Percentiles rank a stretch among this genome's conserved stretches.
These are phyloP conservation scores for Parasarocladium wereldwijsianum DNA, from an alignment of 2,329 filamentous ascomycete genomes.

Conservation along the genomic window DNA sequence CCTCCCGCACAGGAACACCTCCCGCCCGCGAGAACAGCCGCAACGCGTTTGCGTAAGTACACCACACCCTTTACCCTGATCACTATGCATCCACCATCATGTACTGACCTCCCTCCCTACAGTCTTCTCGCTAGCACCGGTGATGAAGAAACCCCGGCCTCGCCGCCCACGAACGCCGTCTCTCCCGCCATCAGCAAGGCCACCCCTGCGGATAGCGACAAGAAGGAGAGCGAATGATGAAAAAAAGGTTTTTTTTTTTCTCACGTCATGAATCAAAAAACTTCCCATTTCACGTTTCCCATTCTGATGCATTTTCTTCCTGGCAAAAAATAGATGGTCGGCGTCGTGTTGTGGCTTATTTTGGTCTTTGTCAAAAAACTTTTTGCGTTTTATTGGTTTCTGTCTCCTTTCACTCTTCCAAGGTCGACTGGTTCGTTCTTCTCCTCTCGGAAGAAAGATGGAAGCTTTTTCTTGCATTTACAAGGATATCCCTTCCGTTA, in stretches of 20 bases:
- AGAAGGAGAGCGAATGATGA: slow-evolving; percentile 33
- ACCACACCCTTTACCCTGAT: neutral
- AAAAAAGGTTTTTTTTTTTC: no score
- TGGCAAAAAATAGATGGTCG: slow-evolving; percentile 32
- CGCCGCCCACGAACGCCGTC: slow-evolving; percentile 53
- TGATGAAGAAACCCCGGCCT: slow-evolving; percentile 47
- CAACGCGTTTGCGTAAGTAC: slow-evolving; percentile 84
- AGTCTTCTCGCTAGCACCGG: slow-evolving; percentile 48
- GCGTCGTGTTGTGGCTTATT: slow-evolving; percentile 10
- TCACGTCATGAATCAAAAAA: slow-evolving; percentile 13
- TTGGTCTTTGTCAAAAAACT: neutral
- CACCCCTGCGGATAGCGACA: slow-evolving; percentile 39
- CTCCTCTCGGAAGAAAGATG: no score
- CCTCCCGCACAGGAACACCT: slow-evolving; percentile 81
- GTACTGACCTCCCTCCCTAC: slow-evolving; percentile 5
- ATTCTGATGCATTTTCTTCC: slow-evolving; percentile 32
- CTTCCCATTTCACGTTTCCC: no score
- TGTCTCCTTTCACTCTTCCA: no score
- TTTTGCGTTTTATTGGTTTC: slow-evolving; percentile 3
- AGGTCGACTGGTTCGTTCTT: no score
- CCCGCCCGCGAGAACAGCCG: slow-evolving; percentile 45
- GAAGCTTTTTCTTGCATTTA: slow-evolving; percentile 33
- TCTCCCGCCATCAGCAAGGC: slow-evolving; percentile 53
- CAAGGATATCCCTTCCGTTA: no score
- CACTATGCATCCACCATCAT: slow-evolving; percentile 3